Base-by-base conservation (phyloP, 2,329 filamentous ascomycete genomes). In the Diaporthe vaccinii region DNA sequence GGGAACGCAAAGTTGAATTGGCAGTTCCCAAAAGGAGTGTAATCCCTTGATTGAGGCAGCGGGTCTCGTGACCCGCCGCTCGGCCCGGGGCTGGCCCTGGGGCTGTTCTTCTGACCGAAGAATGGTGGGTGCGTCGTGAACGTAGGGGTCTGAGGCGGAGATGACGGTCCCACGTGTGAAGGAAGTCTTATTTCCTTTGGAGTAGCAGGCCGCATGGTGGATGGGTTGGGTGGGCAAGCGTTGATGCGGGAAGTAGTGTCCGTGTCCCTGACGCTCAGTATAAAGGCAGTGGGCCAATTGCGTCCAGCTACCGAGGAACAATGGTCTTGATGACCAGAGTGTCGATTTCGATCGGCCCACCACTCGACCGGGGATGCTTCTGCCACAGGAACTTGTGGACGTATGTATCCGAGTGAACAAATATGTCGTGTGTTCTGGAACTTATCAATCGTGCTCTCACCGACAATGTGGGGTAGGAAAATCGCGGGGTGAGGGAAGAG, bases 111-210 rank as follows among this genome's bases (percentile, higher is more conserved):
- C 67, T 80, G 81, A 59, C 79, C 77, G 74, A 80, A 79, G 71
- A 78, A 78, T 69, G 83, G 83, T 44, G 73, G 68, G 55, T 72
- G 69, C 14, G 81, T 81, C 61, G 82, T 76, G 46, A 82, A 82
- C 73, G 82, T 84, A 28, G 86, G 85, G 9, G 85, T 86, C 76
- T 85, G 82, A 53, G 85, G 86, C 75, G 86, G 86, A 41, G 85
- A 87, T 36, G 84, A 83, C 51, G 85, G 85, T 62, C 81, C 82
- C 78, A 82, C 79, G 77, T 80, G 81, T 76, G 80, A 82, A 75
- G 77, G 78, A 74, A 80, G 77, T 76, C 82, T 82, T 76, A 83
- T 82, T 72, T 69, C 49, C 65, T 55, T 55, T 12, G 84, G 83
- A 49, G 83, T 84, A 51, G 81, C 77, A 75, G 83, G 82, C 79